phyloP scores from a whole-genome alignment of 2,329 filamentous ascomycete species.

The Curvularia hawaiiensis region DNA sequence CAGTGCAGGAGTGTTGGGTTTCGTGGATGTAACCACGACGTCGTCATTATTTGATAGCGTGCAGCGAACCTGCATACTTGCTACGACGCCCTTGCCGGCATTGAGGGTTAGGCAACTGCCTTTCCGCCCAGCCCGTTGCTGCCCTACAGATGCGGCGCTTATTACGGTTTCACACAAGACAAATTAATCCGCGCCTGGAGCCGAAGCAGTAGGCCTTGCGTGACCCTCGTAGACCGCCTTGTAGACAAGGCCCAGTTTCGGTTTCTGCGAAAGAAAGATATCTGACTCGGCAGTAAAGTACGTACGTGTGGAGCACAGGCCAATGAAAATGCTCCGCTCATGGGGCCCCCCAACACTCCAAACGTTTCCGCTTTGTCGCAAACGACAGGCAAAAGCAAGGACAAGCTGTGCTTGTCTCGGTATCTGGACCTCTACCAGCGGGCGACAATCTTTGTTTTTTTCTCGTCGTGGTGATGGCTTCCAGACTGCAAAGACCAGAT shows the following conservation, averaged over 20 bases:
- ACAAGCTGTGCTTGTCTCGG: constrained; percentile 5
- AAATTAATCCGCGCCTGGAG: neutral
- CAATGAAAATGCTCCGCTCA: constrained; percentile 15
- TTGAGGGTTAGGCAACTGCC: neutral
- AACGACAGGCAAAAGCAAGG: constrained; percentile 20
- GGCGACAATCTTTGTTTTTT: constrained; percentile 24
- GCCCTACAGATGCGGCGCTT: neutral
- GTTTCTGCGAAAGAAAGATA: constrained; percentile 6
- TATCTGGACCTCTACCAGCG: constrained; percentile 14
- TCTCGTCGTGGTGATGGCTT: constrained; percentile 26
- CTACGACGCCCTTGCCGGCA: constrained; percentile 2
- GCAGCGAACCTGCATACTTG: constrained; percentile 5
- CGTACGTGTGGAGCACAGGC: neutral
- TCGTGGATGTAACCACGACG: constrained; percentile 2
- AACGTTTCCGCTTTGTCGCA: neutral
- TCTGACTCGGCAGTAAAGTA: constrained; percentile 6
- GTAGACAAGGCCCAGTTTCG: neutral
- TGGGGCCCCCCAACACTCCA: constrained; percentile 4
- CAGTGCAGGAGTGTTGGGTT: constrained; percentile 5
- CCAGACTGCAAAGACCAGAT: constrained; percentile 13
- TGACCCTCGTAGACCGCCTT: constrained; percentile 2
- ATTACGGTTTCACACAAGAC: neutral
- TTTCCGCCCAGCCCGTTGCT: neutral
- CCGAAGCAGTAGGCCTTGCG: neutral
- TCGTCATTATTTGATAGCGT: neutral